Percentiles rank a stretch among this genome's conserved stretches.
Evolutionary conservation across 1,139 yeast genomes (phyloP).

Genomic region (Cylindricascospora bacillispora): DNA sequence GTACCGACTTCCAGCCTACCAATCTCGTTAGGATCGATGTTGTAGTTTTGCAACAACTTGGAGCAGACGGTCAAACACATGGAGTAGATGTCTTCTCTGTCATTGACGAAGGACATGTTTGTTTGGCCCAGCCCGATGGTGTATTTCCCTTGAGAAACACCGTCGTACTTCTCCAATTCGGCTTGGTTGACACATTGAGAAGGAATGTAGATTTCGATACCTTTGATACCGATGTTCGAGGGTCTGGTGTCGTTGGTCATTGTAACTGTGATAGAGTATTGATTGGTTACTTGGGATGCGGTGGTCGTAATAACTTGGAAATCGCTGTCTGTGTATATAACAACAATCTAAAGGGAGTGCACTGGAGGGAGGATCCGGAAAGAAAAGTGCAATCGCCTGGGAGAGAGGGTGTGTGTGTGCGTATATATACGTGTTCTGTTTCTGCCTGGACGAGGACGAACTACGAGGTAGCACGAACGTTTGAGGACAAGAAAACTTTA

Average conservation of each 20-base stretch:
- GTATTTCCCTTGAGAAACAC: conserved; percentile 87
- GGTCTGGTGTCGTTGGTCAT: conserved; percentile 28
- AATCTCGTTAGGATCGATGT: conserved; percentile 64
- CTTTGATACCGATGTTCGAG: conserved; percentile 89
- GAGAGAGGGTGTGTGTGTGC: too few relatives aligned
- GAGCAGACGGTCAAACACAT: conserved; percentile 74
- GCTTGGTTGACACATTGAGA: conserved; percentile 72
- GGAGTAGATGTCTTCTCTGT: conserved; percentile 94
- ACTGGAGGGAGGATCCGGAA: too few relatives aligned
- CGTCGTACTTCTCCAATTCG: conserved; percentile 75
- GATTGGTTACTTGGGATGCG: too few relatives aligned
- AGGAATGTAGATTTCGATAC: conserved; percentile 86
- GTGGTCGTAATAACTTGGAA: too few relatives aligned
- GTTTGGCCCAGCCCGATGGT: conserved; percentile 98
- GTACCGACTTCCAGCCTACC: conserved; percentile 99
- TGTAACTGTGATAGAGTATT: too few relatives aligned
- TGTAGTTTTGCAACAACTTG: conserved; percentile 64
- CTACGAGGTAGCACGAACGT: too few relatives aligned
- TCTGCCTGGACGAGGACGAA: too few relatives aligned
- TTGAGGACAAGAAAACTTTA: too few relatives aligned
- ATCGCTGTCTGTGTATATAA: too few relatives aligned
- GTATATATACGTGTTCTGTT: too few relatives aligned
- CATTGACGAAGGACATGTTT: conserved; percentile 94
- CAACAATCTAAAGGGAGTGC: too few relatives aligned
- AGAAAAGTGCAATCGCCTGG: too few relatives aligned